Conservation (phyloP, 768 basidiomycete species). For the Termitomyces sp. region DNA sequence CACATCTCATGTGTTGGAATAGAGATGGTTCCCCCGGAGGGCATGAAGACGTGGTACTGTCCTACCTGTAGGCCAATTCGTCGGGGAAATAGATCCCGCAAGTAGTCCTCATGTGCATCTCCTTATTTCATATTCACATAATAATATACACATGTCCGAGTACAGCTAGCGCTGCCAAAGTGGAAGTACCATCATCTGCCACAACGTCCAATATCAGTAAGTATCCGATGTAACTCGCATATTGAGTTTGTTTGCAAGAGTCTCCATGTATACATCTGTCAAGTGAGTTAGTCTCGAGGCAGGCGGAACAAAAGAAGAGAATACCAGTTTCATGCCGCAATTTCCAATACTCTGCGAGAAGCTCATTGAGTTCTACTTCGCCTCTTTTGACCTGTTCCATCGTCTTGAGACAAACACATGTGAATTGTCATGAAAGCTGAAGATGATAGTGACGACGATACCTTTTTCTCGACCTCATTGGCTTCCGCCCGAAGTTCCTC, state of each 20-base stretch:
- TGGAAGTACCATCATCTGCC: no score
- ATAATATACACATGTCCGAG: background rate
- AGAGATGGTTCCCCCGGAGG: slow-evolving; percentile 44
- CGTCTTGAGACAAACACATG: slow-evolving; percentile 41
- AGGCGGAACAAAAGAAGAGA: background rate
- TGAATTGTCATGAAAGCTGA: background rate
- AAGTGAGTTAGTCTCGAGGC: slow-evolving; percentile 1
- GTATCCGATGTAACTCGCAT: slow-evolving; percentile 33
- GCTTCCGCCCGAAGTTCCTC: slow-evolving; percentile 73
- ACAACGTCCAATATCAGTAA: no score
- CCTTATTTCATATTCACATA: background rate
- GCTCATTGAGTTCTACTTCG: slow-evolving; percentile 73
- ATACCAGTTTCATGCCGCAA: slow-evolving; percentile 73
- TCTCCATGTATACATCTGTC: slow-evolving; percentile 83
- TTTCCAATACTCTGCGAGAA: slow-evolving; percentile 81
- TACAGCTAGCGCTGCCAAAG: background rate
- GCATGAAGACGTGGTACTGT: slow-evolving; percentile 60
- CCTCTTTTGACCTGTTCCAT: slow-evolving; percentile 67
- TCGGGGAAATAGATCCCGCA: slow-evolving; percentile 23
- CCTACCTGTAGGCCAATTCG: slow-evolving; percentile 48
- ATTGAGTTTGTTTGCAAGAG: slow-evolving; percentile 74
- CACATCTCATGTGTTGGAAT: slow-evolving; percentile 67
- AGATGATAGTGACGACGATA: slow-evolving; percentile 17
- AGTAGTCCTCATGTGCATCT: background rate
- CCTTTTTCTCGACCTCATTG: slow-evolving; percentile 62